Base-by-base conservation (phyloP, 2,329 filamentous ascomycete genomes). In the Alternaria consortialis region DNA sequence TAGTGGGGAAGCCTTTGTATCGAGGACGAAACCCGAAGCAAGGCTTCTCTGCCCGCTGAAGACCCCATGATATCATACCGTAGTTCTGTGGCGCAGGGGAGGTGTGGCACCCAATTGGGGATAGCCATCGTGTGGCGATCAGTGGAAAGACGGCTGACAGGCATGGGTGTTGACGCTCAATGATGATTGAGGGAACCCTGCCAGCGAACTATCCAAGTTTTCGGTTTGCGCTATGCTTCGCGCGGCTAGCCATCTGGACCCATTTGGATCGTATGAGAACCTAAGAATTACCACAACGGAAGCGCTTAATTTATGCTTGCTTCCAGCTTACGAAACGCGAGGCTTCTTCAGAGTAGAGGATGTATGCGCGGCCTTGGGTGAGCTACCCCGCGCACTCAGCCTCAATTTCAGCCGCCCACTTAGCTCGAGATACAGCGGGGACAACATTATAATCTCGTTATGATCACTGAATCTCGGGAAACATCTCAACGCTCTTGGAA, bases 21-120 rank as follows among this genome's bases (percentile, higher is more conserved):
- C 48, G 39, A 60, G 46, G 40, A 48, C 44, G 34, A 59, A 51
- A 36, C 50, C 37, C 42, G 42, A 69, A 63, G 60, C 60, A 63
- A 53, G 63, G 20, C 53, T 36, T 53, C 60, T 53, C 27, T 53
- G 40, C 47, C 48, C 56, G 50, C 64, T 51, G 50, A 23, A 51
- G 34, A 47, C 36, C 50, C 65, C 58, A 72, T 73, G 70, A 73
- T 70, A 70, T 72, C 69, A 73, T 73, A 58, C 43, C 42, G 48
- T 32, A 48, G 51, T 54, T 37, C 65, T 60, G 70, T 73, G 70
- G 70, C 70, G 69, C 63, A 67, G 9, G 42, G 29, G 15, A 55
- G 39, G 23, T 69, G 66, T 72, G 69, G 68, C 70, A 56, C 39
- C 69, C 67, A 73, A 70, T 72, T 12, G 54, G 36, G 32, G 32